Evolutionary conservation across 2,329 filamentous ascomycete genomes (phyloP).

Genomic region (Fusarium nisikadoi): DNA sequence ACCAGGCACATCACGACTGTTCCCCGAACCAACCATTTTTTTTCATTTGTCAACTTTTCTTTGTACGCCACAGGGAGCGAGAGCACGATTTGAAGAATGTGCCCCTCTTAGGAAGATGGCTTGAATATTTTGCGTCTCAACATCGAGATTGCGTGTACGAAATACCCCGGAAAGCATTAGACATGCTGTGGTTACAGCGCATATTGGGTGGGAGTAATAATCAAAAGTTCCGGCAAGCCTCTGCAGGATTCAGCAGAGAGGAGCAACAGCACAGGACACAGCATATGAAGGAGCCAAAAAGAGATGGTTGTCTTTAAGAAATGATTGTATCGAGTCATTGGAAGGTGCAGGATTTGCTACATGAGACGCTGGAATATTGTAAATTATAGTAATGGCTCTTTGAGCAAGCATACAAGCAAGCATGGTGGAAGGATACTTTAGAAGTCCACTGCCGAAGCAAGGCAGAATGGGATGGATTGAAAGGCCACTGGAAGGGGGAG

Average conservation of each 20-base stretch:
- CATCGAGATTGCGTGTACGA: constrained; percentile 46
- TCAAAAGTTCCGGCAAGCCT: constrained; percentile 39
- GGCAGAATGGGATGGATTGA: constrained; percentile 14
- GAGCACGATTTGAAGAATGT: constrained; percentile 8
- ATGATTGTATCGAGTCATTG: constrained; percentile 33
- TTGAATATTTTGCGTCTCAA: constrained; percentile 42
- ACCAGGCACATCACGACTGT: constrained; percentile 20
- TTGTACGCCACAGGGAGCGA: constrained; percentile 16
- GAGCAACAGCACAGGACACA: constrained; percentile 30
- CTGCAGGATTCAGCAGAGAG: constrained; percentile 36
- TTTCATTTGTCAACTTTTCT: constrained; percentile 27
- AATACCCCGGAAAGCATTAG: constrained; percentile 46
- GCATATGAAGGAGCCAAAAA: constrained; percentile 26
- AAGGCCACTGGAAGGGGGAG: constrained; percentile 24
- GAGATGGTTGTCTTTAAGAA: constrained; percentile 28
- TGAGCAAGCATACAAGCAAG: constrained; percentile 29
- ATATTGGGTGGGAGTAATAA: constrained; percentile 44
- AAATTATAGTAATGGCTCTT: constrained; percentile 43
- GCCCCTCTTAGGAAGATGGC: constrained; percentile 13
- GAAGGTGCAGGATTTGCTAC: constrained; percentile 18
- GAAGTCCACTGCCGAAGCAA: constrained; percentile 11
- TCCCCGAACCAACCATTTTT: constrained; percentile 14
- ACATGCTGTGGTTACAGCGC: constrained; percentile 44
- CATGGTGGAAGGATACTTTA: constrained; percentile 15
- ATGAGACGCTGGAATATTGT: constrained; percentile 37